These are phyloP conservation scores for Phytophthora lateralis DNA, from an alignment of 352 stramenopile species.

Conservation along the genomic window DNA sequence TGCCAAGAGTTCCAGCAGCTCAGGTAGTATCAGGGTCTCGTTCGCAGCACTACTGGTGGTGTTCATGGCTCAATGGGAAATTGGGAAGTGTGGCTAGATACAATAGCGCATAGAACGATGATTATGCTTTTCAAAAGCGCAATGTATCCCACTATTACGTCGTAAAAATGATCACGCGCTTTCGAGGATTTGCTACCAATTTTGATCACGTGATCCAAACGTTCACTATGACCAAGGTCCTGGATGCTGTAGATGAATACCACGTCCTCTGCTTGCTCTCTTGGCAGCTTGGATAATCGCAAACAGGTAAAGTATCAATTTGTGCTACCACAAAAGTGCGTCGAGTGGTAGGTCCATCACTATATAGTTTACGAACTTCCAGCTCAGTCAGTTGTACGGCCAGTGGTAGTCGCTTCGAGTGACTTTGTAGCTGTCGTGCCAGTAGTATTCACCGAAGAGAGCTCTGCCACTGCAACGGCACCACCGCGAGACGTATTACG, in stretches of 20 bases:
- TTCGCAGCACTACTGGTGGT: background rate
- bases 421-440: constrained; percentile 15
- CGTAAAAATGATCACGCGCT: no score
- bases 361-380: background rate
- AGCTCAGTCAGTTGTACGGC: background rate
- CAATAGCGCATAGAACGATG: no score
- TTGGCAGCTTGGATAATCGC: no score
- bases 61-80: background rate
- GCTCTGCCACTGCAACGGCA: background rate
- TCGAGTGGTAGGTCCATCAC: background rate
- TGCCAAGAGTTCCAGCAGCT: background rate
- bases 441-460: constrained; percentile 5
- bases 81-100: background rate
- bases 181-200: no score
- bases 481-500: constrained; percentile 1
- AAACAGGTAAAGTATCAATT: no score
- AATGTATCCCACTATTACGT: no score
- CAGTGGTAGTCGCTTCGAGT: constrained; percentile 13
- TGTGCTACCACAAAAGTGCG: no score
- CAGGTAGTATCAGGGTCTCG: background rate
- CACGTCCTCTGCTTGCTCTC: no score
- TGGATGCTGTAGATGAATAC: no score
- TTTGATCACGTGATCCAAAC: no score
- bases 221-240: no score
- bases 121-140: no score